Percentiles rank a stretch among this genome's conserved stretches.
Conservation (phyloP, 768 basidiomycete genomes). For the Suillus paluster region DNA sequence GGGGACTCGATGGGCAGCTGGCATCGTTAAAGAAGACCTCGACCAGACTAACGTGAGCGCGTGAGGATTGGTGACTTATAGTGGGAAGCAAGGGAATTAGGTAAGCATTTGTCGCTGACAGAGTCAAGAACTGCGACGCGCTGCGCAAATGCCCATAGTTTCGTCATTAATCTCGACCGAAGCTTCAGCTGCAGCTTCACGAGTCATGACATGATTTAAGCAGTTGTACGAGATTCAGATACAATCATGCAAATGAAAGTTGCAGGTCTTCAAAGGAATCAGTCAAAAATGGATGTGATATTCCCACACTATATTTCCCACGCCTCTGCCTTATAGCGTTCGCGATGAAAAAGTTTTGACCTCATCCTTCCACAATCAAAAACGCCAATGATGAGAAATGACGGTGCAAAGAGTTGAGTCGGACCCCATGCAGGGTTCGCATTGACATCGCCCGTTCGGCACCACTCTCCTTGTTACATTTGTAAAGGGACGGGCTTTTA, state of each 20-base stretch:
- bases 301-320: constrained; percentile 20
- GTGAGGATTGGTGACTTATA: background rate
- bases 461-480: constrained; percentile 60
- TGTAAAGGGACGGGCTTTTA: constrained; percentile 59
- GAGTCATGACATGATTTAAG: background rate
- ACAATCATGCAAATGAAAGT: background rate
- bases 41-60: background rate
- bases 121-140: background rate
- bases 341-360: background rate
- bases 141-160: background rate
- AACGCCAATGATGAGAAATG: constrained; percentile 55
- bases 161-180: background rate
- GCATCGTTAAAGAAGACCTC: constrained; percentile 21
- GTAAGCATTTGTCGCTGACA: background rate
- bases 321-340: constrained; percentile 10
- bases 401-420: constrained; percentile 64
- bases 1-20: constrained; percentile 28
- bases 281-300: background rate
- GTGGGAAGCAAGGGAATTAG: constrained; percentile 3
- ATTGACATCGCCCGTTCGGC: constrained; percentile 71
- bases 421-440: constrained; percentile 48
- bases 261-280: background rate
- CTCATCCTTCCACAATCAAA: constrained; percentile 54
- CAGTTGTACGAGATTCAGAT: no score
- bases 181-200: background rate